Evolutionary conservation across 352 stramenopile genomes (phyloP), one percentile per base, ranked within the genome.

Genomic region (Stramenopiles sp.): DNA sequence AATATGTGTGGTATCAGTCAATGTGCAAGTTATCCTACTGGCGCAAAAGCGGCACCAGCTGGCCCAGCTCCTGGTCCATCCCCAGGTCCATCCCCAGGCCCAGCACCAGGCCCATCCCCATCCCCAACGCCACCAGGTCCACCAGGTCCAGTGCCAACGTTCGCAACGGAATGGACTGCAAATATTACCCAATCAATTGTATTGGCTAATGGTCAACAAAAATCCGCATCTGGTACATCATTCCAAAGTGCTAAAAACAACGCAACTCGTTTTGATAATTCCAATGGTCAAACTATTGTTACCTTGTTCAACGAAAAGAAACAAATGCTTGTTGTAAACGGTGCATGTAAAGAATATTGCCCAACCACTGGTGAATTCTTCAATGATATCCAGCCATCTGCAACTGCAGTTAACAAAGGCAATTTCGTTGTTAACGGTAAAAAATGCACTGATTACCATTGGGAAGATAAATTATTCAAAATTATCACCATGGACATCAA

Each of bases 1-100:
- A 91, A 94, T 84, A 79, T 84, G 80, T 97, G 92, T 82, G 92
- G 92, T 79, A 78, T 97, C 30, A 87, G 89, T 23, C 84, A 90
- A 83, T 92, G 87, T 79, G 89, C 91, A 78, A 91, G 89, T 78
- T 96, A 95, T 79, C 90, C 91, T 13, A 76, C 65, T 4, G 65
- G 65, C 13, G 65, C 13, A 53, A n/a, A n/a, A n/a, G n/a, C n/a
- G n/a, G n/a, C 53, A 69, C 27, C 53, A 20, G 20, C 53, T 23
- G 53, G 53, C 53, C 53, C 53, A 69, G 53, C 53, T 27, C 53
- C 53, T 23, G 53, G n/a, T n/a, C n/a, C n/a, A n/a, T n/a, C n/a
- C n/a, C n/a, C n/a, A n/a, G n/a, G n/a, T n/a, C n/a, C n/a, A n/a
- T n/a, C n/a, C n/a, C n/a, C n/a, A n/a, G n/a, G n/a, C n/a, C n/a